Evolutionary conservation across 1,284 basidiomycete genomes (phyloP).

Genomic region (Puccinia brachypodii): DNA sequence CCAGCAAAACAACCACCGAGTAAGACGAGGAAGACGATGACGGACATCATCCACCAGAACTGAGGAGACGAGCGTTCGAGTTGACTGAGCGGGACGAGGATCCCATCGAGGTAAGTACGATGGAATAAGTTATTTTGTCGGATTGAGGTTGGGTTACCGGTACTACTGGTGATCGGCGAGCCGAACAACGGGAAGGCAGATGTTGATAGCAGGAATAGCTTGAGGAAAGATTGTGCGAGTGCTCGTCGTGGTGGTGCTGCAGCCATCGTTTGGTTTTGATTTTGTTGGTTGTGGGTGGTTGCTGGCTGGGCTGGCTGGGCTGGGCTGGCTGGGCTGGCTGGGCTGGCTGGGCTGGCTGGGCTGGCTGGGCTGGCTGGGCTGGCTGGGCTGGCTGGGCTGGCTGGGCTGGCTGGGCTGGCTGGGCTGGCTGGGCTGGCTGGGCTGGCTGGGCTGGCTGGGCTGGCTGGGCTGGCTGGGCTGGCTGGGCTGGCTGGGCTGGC

Average conservation of each 20-base stretch:
- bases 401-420: no score
- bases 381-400: no score
- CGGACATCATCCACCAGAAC: constrained; percentile 46
- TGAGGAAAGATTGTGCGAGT: constrained; percentile 20
- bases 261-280: no score
- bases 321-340: no score
- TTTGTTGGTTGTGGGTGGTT: no score
- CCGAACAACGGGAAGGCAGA: constrained; percentile 37
- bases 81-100: neutral
- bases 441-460: no score
- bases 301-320: no score
- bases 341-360: no score
- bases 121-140: neutral
- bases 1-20: constrained; percentile 48
- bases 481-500: no score
- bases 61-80: constrained; percentile 13
- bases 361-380: no score
- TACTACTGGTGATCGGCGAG: neutral
- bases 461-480: no score
- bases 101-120: neutral
- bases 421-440: no score
- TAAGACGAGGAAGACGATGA: constrained; percentile 43
- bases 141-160: neutral
- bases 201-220: constrained; percentile 28
- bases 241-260: neutral